Evolutionary conservation across 306 rosid genomes (phyloP), one percentile per base, ranked within the genome.

Genomic region (Ziziphus jujuba): DNA sequence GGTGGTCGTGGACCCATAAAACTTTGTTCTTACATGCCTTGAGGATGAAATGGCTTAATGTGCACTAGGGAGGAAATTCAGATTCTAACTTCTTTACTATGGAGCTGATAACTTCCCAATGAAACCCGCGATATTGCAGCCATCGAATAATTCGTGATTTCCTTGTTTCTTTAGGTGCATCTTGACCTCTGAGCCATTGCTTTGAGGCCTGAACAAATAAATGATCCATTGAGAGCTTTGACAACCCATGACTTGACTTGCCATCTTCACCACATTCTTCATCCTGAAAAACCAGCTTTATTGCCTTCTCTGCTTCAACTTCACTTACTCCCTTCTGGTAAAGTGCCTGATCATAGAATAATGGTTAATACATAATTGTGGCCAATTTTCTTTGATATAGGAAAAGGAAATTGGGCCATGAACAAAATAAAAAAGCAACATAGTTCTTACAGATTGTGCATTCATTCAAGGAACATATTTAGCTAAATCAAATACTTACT

Each of bases 81-180:
- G 74, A 70, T 24, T 88, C 91, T 59, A 91, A 63, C 80, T 85
- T 91, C 72, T 84, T 87, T 51, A 91, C 47, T 53, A 89, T 59
- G 74, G 58, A 33, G 72, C 75, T 75, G 69, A 84, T 83, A 75
- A 87, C 87, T 72, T 60, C 87, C 96, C 97, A 91, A 72, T 72
- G 74, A 63, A 88, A 88, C 13, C 93, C 93, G 21, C 91, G 91
- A 61, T 91, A 91, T 57, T 84, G 92, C 77, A 88, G 97, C 97
- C 97, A 91, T 59, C 82, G 62, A 33, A 86, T 69, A 22, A 91
- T 83, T 83, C 97, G 77, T 24, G 85, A 49, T 71, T 86, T 93
- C 50, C 98, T 90, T 52, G 79, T 93, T 81, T 87, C 96, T 75
- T 60, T 71, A 1, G 90, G 75, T 9, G 72, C 84, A 48, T 90